Base-by-base conservation (phyloP, 495 filamentous ascomycete species). In the Stereocaulon alpinum region DNA sequence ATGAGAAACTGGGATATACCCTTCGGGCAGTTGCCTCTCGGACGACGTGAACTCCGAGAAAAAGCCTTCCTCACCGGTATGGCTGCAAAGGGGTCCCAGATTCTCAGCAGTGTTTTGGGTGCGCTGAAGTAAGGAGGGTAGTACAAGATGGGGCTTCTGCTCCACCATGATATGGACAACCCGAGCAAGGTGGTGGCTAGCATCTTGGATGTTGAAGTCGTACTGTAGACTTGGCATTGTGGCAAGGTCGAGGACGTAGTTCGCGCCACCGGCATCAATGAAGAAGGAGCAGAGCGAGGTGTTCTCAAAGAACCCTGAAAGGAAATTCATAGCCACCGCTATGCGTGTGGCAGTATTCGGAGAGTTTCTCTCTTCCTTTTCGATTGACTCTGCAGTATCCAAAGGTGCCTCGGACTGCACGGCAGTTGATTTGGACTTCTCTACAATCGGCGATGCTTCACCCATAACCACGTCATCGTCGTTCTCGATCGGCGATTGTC, bases 91-190 rank as follows among this genome's bases (percentile, higher is more conserved):
- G 9, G 84, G 82, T 57, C 81, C 72, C 15, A 96, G 76, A 44
- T 73, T 77, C 63, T 89, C 78, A 40, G 91, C 73, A 22, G 84
- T 81, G 30, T 69, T 70, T 63, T 94, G 87, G 10, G 86, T 80
- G 47, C 89, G 82, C 59, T 82, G 80, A 24, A 96, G 71, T 29
- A 96, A 70, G 10, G 89, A 88, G 0, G 90, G 89, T 14, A 97
- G 73, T 3, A 89, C 84, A 10, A 92, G 73, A 67, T 93, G 83
- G 20, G 92, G 86, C 65, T 87, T 91, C 17, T 82, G 82, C 67
- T 97, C 94, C 40, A 90, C 82, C 58, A 95, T 78, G 62, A 85
- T 78, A 60, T 91, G 83, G 17, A 95, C 73, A n/a, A 93, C 84
- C 17, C 81, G 80, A 9, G 81, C 78, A 32, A 95, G 74, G 55